These are phyloP conservation scores for Hypoxylon sp. DNA, from an alignment of 2,329 filamentous ascomycete species.

Conservation along the genomic window DNA sequence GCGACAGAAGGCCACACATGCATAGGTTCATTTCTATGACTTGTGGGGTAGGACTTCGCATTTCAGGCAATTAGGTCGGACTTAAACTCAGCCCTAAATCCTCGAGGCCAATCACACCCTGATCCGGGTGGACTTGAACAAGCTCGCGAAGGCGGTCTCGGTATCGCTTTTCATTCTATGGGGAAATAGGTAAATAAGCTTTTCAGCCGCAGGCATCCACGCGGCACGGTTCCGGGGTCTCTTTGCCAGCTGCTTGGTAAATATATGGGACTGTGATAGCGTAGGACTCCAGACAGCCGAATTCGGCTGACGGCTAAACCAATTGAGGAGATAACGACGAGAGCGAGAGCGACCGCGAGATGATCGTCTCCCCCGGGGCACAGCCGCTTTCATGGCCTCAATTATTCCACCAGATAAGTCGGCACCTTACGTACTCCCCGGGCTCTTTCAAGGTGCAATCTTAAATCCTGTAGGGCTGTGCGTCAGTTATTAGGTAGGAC, in stretches of 20 bases:
- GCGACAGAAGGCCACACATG: background rate
- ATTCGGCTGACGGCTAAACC: background rate
- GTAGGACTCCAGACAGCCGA: background rate
- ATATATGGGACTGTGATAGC: background rate
- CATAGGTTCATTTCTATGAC: too few relatives aligned
- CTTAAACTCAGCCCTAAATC: constrained; percentile 4
- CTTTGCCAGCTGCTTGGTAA: background rate
- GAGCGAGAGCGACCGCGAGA: background rate
- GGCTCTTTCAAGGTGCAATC: constrained; percentile 5
- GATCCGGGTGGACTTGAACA: background rate
- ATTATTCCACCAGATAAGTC: background rate
- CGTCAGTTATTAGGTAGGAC: background rate
- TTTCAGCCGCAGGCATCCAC: background rate
- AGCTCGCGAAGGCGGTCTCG: constrained; percentile 2
- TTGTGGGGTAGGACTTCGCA: too few relatives aligned
- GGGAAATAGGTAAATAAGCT: background rate
- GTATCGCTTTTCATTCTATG: constrained; percentile 1
- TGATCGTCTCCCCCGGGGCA: background rate
- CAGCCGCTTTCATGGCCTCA: constrained; percentile 15
- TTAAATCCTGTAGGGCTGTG: background rate
- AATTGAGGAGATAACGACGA: constrained; percentile 1
- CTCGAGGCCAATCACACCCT: background rate
- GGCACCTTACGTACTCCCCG: background rate
- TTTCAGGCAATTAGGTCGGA: too few relatives aligned
- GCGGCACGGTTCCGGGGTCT: background rate